These are phyloP conservation scores for Colletotrichum falcatum DNA, from an alignment of 2,329 filamentous ascomycete species.

Conservation along the genomic window DNA sequence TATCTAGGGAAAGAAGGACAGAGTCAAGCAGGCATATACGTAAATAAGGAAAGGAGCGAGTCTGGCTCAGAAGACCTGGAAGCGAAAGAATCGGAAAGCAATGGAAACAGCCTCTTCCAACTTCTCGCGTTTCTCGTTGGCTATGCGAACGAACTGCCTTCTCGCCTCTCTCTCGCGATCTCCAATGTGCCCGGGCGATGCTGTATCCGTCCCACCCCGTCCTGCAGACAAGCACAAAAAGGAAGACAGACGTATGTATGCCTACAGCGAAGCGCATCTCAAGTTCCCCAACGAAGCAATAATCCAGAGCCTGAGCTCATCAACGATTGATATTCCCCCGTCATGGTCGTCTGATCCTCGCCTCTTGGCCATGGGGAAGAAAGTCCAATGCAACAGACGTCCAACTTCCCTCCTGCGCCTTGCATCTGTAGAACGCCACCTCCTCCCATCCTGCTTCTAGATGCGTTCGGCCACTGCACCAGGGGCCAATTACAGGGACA, in stretches of 20 bases:
- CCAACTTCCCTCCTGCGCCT: not conserved
- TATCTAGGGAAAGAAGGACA: not conserved
- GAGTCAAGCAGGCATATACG: not conserved
- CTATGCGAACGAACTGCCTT: not conserved
- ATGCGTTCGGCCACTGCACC: conserved; percentile 36
- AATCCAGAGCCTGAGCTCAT: not conserved
- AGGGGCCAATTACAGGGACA: conserved; percentile 7
- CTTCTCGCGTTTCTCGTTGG: not conserved
- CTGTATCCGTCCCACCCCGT: not conserved
- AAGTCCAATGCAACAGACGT: conserved; percentile 2
- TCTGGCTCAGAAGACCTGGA: no score
- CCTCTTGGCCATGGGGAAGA: not conserved
- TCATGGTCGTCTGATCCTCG: not conserved
- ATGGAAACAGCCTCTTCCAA: conserved; percentile 6
- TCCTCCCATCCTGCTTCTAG: conserved; percentile 34
- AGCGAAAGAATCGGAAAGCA: no score
- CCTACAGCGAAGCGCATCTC: not conserved
- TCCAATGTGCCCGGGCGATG: not conserved
- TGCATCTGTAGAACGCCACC: conserved; percentile 24
- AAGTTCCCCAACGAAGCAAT: not conserved
- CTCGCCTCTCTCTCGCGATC: not conserved
- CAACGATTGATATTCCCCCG: not conserved
- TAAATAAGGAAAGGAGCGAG: no score
- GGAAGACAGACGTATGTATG: not conserved
- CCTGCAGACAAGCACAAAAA: not conserved